Conservation (phyloP, 2,329 filamentous ascomycete species). For the Cordyceps javanica region DNA sequence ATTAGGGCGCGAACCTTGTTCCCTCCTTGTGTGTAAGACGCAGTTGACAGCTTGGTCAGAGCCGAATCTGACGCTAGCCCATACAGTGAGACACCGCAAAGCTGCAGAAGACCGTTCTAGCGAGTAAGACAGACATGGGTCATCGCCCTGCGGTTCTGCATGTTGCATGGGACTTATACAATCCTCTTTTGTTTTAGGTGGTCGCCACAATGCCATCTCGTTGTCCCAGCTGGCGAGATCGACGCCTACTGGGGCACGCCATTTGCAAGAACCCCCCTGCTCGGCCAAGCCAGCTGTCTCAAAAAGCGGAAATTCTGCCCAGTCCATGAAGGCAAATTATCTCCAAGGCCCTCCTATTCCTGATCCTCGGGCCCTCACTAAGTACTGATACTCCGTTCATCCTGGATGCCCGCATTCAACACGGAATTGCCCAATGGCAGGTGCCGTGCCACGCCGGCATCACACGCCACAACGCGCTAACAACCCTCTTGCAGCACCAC, state of each 20-base stretch:
- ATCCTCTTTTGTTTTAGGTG: neutral
- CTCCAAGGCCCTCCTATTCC: neutral
- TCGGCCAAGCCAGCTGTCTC: neutral
- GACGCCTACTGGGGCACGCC: neutral
- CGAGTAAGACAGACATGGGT: neutral
- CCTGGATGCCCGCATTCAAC: neutral
- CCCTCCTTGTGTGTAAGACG: neutral
- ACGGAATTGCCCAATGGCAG: constrained; percentile 6
- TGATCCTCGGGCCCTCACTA: neutral
- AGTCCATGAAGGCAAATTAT: neutral
- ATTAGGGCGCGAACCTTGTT: neutral
- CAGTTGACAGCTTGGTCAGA: neutral
- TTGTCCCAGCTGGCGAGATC: constrained; percentile 1
- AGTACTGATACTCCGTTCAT: too few relatives aligned
- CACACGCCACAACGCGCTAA: constrained; percentile 1
- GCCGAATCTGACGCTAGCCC: constrained; percentile 6
- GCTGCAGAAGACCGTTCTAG: neutral
- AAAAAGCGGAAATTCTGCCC: neutral
- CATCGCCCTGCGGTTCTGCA: neutral
- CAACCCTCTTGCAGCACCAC: neutral
- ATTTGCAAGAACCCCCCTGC: neutral
- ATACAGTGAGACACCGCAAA: neutral
- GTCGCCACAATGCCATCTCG: neutral
- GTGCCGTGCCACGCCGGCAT: neutral
- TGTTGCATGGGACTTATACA: neutral